Evolutionary conservation across 1,139 yeast genomes (phyloP), one percentile per base, ranked within the genome.

Genomic region (Protomyces inundatus): DNA sequence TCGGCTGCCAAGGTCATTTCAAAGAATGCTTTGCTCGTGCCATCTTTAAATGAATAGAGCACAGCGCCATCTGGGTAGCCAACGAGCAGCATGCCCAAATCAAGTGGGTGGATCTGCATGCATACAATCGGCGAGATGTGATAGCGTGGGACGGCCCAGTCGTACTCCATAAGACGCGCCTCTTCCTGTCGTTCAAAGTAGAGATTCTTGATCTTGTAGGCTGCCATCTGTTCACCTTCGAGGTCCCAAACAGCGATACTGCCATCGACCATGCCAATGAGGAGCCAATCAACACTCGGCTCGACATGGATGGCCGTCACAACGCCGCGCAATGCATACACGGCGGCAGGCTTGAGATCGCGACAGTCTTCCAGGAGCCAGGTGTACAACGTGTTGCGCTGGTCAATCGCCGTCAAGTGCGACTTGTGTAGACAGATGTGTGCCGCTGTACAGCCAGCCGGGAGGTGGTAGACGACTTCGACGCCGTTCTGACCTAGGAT

Each of bases 401-500:
- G 77, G 73, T 89, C 86, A 54, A 86, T 75, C 0, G 86, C 88
- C 6, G 89, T 87, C 68, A 93, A 77, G 71, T 89, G 93, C 1
- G 96, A 95, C 69, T 88, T 87, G 48, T 91, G 83, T 71, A 93
- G 87, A 53, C 81, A 77, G 62, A 91, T 73, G 48, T 80, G 78
- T 48, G 79, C 78, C 23, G 90, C 82, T 0, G 86, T 82, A 33
- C 80, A 77, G 1, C 80, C 75, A 1, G 83, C 75, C 14, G 80
- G 79, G 16, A 74, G 60, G 23, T 67, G 66, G 70, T 90, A 82
- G 4, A 83, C 84, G 6, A 85, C 89, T 68, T 88, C 90, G 6
- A 91, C 96, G 61, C 87, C 84, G 59, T 86, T 84, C 72, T 88
- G 93, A 1, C 98, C 98, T 71, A 84, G 86, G 3, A 93, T 87